Conservation (phyloP, 805 yeast genomes). For the Clavispora santaluciae region DNA sequence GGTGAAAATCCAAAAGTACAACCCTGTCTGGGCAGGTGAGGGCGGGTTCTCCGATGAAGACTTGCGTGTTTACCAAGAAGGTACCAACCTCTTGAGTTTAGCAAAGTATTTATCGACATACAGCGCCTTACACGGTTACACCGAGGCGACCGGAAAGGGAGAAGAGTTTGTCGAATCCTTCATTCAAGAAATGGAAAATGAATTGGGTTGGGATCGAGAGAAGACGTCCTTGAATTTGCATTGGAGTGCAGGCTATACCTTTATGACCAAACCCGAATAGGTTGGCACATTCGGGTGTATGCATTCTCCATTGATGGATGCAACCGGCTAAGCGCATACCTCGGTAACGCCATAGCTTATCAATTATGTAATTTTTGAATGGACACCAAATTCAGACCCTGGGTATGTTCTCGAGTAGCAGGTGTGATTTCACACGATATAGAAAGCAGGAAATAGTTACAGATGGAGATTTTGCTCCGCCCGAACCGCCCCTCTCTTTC, state of each 20-base stretch:
- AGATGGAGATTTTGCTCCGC: too few species aligned
- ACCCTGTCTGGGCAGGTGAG: conserved; percentile 16
- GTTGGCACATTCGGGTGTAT: too few species aligned
- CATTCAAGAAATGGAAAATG: conserved; percentile 30
- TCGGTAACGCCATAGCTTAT: neutral
- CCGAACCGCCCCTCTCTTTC: too few species aligned
- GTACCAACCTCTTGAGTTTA: conserved; percentile 43
- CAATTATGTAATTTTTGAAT: neutral
- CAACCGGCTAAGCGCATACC: neutral
- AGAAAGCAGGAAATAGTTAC: too few species aligned
- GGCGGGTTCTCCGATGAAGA: conserved; percentile 16
- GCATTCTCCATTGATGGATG: too few species aligned
- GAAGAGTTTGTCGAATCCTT: conserved; percentile 32
- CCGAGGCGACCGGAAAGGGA: conserved; percentile 30
- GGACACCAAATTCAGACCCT: too few species aligned
- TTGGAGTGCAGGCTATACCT: conserved; percentile 50
- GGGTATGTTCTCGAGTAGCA: too few species aligned
- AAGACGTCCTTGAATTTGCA: conserved; percentile 35
- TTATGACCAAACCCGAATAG: conserved; percentile 43
- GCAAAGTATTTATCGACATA: conserved; percentile 58
- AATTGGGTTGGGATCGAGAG: conserved; percentile 42
- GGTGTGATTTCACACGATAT: too few species aligned
- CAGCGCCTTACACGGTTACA: conserved; percentile 64
- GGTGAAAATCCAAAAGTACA: conserved; percentile 23
- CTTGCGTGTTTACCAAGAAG: conserved; percentile 24